Conservation (phyloP, 441 rosid species). For the Monsonia emarginata region DNA sequence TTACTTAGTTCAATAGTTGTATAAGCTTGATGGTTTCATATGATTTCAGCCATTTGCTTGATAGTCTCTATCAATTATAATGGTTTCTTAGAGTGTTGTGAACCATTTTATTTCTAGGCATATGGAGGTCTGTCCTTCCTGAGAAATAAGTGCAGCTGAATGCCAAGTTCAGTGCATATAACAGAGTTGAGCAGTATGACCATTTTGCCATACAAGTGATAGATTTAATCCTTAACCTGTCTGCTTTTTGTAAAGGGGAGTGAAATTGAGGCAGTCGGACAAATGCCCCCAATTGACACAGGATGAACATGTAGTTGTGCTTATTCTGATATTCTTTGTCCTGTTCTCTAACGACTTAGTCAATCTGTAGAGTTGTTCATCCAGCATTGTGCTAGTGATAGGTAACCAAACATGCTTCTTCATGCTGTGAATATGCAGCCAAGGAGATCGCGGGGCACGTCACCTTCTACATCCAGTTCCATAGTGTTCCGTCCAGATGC, state of each 20-base stretch:
- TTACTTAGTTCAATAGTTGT: background rate
- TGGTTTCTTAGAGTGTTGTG: background rate
- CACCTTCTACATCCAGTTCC: constrained; percentile 42
- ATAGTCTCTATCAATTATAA: background rate
- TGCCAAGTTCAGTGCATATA: background rate
- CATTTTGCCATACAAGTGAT: background rate
- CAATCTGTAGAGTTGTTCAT: background rate
- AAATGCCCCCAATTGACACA: background rate
- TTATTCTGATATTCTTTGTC: background rate
- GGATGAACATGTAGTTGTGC: background rate
- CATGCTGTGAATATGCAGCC: constrained; percentile 40
- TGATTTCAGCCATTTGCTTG: background rate
- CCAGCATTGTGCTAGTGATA: background rate
- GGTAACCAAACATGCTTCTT: constrained; percentile 11
- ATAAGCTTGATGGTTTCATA: background rate
- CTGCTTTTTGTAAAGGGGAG: background rate
- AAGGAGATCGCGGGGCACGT: constrained; percentile 50
- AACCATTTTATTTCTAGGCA: constrained; percentile 1
- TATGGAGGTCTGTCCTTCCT: background rate
- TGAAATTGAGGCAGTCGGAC: background rate
- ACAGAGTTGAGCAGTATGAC: background rate
- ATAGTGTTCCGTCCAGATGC: constrained; percentile 57
- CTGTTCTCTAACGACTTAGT: background rate
- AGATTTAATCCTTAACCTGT: background rate
- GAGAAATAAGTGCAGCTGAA: background rate